Conservation (phyloP, 257 asterid genomes). For the Coffea eugenioides region DNA sequence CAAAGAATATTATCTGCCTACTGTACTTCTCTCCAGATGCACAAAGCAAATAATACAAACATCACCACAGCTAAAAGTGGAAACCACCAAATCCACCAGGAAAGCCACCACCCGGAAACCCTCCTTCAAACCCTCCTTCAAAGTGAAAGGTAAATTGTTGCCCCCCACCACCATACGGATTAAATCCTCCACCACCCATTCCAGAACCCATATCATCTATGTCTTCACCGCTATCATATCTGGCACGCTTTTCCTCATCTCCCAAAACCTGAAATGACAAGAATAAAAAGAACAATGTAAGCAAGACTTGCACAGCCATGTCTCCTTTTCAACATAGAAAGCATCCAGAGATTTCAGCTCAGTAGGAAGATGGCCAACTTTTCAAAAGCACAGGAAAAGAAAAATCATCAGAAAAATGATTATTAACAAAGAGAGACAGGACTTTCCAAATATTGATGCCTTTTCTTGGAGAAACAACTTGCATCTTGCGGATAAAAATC, state of each 20-base stretch:
- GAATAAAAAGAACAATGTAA: neutral
- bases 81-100: conserved; percentile 74
- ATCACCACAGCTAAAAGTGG: conserved; percentile 43
- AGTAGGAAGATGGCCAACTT: neutral
- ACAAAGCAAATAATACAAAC: conserved; percentile 12
- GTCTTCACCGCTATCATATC: conserved; percentile 88
- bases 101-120: conserved; percentile 76
- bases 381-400: neutral
- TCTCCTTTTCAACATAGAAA: neutral
- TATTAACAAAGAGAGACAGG: neutral
- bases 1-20: conserved; percentile 10
- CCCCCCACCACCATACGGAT: conserved; percentile 82
- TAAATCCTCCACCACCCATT: conserved; percentile 81
- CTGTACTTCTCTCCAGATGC: conserved; percentile 11
- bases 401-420: neutral
- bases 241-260: conserved; percentile 80
- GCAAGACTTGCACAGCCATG: neutral
- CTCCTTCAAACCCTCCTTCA: conserved; percentile 89
- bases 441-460: neutral
- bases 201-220: conserved; percentile 66
- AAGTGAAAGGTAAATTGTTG: conserved; percentile 80
- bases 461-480: neutral
- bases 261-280: conserved; percentile 56
- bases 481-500: neutral
- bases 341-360: neutral